Base-by-base conservation (phyloP, 2,329 filamentous ascomycete species). In the Trichoderma sp. region DNA sequence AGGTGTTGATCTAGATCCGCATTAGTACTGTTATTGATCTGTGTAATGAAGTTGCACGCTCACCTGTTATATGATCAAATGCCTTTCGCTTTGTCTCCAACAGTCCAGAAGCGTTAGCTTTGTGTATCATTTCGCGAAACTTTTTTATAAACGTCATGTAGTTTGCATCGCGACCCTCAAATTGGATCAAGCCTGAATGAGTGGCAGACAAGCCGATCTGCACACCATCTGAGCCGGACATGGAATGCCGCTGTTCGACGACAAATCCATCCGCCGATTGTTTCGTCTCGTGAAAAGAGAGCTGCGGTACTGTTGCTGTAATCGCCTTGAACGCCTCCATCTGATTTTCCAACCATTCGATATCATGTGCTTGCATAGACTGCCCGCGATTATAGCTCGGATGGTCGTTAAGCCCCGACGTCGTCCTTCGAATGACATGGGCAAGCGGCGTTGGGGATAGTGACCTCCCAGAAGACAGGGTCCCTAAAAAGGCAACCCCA, bases 291-390 rank as follows among this genome's bases (percentile, higher is more conserved):
- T 73, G 72, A n/a, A 74, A 75, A 1, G 74, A 76, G 1, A 74
- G 64, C 5, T 69, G 68, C 35, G 71, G 71, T 35, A 75, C 56
- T 50, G 71, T 70, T 17, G 68, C 64, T 15, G 73, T 69, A 32
- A 75, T 71, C 34, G 71, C 73, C 29, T 74, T 74, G 61, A 74
- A 75, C 1, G 72, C 73, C 48, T 72, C 72, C 71, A 75, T 73
- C 63, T 75, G 72, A 29, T 71, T 73, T 65, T 74, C 71, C 13
- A 75, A 66, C 73, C 72, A 74, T 59, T 71, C 70, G 19, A 73
- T 67, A 60, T 74, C 72, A 42, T 57, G 67, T 4, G 61, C 64
- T 29, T 69, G 67, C 64, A 64, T 42, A 25, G 53, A 59, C 8
- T 29, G 15, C 5, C 42, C 17, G 12, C 48, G 48, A 54, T 25